Evolutionary conservation across 176 grass and related monocot genomes (phyloP).

Genomic region (Tuctoria greenei): DNA sequence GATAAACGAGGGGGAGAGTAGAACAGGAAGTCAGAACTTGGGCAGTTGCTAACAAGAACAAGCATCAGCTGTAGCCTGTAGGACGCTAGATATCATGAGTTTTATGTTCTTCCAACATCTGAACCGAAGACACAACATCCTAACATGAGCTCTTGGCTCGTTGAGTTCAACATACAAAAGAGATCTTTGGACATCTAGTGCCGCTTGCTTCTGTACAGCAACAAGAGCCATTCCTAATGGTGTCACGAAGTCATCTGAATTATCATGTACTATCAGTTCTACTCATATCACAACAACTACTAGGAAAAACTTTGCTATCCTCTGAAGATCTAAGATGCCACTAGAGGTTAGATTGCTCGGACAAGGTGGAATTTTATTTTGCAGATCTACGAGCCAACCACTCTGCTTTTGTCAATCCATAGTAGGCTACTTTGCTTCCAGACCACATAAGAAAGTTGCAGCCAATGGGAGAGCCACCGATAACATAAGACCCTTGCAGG

Average conservation of each 20-base stretch:
- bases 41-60: background rate
- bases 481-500: conserved; percentile 60
- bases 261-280: conserved; percentile 11
- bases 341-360: background rate
- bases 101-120: background rate
- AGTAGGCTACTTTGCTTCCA: conserved; percentile 56
- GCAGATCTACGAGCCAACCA: conserved; percentile 40
- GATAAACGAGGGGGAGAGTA: background rate
- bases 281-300: conserved; percentile 5
- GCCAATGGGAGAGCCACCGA: conserved; percentile 80
- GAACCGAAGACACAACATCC: background rate
- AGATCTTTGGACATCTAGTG: background rate
- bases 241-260: background rate
- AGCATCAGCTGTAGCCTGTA: background rate
- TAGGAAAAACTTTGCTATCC: conserved; percentile 17
- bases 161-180: conserved; percentile 22
- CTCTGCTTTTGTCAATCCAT: conserved; percentile 64
- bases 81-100: background rate
- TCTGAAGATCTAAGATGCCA: conserved; percentile 9
- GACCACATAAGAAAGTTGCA: conserved; percentile 85
- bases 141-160: background rate
- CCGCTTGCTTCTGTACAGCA: background rate
- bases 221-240: background rate
- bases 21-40: background rate
- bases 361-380: conserved; percentile 30